Conservation (phyloP, 495 filamentous ascomycete genomes). For the Lentithecium fluviatile region DNA sequence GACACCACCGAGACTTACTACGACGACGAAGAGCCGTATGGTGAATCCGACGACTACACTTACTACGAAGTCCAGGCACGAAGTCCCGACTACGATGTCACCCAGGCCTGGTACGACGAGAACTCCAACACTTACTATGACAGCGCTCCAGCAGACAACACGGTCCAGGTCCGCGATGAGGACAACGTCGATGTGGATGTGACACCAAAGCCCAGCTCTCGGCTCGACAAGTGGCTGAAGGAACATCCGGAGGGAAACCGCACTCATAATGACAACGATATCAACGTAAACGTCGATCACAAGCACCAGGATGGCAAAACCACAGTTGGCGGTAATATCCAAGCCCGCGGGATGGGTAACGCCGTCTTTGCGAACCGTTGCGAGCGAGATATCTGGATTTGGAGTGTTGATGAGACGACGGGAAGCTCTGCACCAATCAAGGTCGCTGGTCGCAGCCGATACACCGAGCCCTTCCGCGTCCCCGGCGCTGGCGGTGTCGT, state of each 20-base stretch:
- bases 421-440: background rate
- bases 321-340: background rate
- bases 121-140: no score
- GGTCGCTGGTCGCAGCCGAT: background rate
- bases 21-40: no score
- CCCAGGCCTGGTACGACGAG: no score
- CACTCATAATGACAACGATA: background rate
- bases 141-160: background rate
- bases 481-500: background rate
- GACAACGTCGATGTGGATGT: no score
- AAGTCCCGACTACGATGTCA: no score
- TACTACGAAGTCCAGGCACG: no score
- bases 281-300: background rate
- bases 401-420: background rate
- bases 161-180: background rate
- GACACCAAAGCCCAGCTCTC: no score
- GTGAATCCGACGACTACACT: no score
- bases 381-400: background rate
- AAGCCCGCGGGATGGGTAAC: background rate
- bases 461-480: background rate
- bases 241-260: background rate
- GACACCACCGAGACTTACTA: no score
- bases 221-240: background rate
- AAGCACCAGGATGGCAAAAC: background rate
- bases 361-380: background rate